Conservation (phyloP, 257 asterid genomes). For the Penstemon davidsonii region DNA sequence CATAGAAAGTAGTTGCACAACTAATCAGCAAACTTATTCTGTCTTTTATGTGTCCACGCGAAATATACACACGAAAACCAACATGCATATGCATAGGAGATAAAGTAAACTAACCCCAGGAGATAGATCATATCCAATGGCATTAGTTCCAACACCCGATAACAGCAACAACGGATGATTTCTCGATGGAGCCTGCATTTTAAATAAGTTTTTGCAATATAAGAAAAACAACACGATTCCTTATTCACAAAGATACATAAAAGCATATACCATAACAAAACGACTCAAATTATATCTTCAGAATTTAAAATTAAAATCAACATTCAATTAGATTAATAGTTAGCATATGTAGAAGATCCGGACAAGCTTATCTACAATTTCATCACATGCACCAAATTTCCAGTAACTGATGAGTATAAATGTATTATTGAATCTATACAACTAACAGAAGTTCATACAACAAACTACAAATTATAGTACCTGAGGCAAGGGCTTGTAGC, state of each 20-base stretch:
- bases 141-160: slow-evolving; percentile 97
- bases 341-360: slow-evolving; percentile 20
- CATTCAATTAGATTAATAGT: slow-evolving; percentile 6
- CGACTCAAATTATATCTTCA: background rate
- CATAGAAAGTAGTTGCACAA: slow-evolving; percentile 13
- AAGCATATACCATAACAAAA: slow-evolving; percentile 4
- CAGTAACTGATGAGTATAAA: background rate
- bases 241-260: background rate
- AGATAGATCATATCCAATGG: slow-evolving; percentile 94
- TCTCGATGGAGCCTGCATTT: slow-evolving; percentile 73
- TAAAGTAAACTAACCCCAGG: slow-evolving; percentile 66
- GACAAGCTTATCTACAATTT: slow-evolving; percentile 5
- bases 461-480: slow-evolving; percentile 27
- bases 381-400: background rate
- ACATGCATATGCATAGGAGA: slow-evolving; percentile 8
- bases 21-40: background rate
- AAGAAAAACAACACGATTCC: too few species aligned
- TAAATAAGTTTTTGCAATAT: background rate
- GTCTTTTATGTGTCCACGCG: background rate
- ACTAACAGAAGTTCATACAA: background rate
- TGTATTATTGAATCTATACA: background rate
- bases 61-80: background rate
- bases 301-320: background rate
- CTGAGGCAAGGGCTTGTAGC: slow-evolving; percentile 81
- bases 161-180: slow-evolving; percentile 88